Evolutionary conservation across 306 rosid species (phyloP).

Genomic region (Quercus gilva): DNA sequence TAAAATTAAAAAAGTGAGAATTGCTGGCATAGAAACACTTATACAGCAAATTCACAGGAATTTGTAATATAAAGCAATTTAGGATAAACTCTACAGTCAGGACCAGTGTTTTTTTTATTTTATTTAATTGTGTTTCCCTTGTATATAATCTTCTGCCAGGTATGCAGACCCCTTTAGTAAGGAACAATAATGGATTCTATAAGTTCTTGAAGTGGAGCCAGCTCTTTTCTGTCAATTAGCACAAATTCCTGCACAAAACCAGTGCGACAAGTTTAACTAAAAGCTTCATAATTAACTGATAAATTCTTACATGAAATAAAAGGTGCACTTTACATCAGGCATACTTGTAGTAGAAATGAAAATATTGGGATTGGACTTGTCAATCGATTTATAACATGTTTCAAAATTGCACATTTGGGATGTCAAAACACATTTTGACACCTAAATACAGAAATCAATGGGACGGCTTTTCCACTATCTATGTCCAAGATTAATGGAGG

Average conservation of each 20-base stretch:
- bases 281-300: neutral
- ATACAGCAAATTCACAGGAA: constrained; percentile 30
- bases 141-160: constrained; percentile 25
- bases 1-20: too few species aligned
- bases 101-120: constrained; percentile 31
- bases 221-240: constrained; percentile 94
- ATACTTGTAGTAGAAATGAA: too few species aligned
- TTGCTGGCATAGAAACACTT: neutral
- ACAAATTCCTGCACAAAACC: constrained; percentile 76
- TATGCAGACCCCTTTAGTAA: constrained; percentile 47
- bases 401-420: neutral
- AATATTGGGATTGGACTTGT: too few species aligned
- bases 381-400: neutral
- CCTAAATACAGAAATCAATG: neutral
- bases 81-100: constrained; percentile 20
- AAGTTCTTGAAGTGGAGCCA: constrained; percentile 99
- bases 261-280: neutral
- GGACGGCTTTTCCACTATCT: neutral
- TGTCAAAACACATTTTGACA: neutral
- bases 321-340: neutral
- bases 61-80: neutral
- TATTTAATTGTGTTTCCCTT: constrained; percentile 26
- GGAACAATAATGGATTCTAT: constrained; percentile 88
- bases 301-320: constrained; percentile 17
- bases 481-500: neutral